phyloP scores from a whole-genome alignment of 2,329 filamentous ascomycete genomes.

The Calonectria pseudoturangicola region DNA sequence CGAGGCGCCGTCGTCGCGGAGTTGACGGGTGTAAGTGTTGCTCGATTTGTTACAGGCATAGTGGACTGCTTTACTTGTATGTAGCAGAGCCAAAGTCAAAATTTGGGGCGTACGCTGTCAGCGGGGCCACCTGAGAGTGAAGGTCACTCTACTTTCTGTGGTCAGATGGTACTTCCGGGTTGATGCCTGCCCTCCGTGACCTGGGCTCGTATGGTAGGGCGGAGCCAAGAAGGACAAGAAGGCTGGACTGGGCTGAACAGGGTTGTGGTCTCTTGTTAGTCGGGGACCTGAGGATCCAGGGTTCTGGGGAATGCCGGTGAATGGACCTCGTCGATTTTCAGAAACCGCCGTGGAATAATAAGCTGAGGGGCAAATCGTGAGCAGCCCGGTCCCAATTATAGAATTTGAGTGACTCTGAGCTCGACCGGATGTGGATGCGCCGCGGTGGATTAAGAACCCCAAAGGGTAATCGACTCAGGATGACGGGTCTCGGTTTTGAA shows the following conservation, averaged over 20 bases:
- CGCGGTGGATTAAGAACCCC: constrained; percentile 37
- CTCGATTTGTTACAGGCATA: constrained; percentile 59
- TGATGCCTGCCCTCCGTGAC: constrained; percentile 55
- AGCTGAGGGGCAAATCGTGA: constrained; percentile 40
- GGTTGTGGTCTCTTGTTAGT: constrained; percentile 42
- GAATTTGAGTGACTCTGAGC: constrained; percentile 26
- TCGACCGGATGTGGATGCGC: constrained; percentile 27
- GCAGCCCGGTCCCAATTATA: constrained; percentile 30
- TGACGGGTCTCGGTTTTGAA: constrained; percentile 29
- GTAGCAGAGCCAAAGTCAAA: constrained; percentile 50
- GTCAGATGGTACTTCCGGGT: constrained; percentile 59
- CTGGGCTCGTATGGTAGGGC: constrained; percentile 56
- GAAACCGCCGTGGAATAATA: constrained; percentile 31
- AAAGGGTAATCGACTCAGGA: constrained; percentile 33
- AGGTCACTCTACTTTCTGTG: constrained; percentile 59
- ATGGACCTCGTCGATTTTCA: constrained; percentile 26
- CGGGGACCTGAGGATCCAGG: constrained; percentile 45
- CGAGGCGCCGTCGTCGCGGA: constrained; percentile 48
- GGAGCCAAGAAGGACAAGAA: constrained; percentile 51
- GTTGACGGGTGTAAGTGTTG: constrained; percentile 56
- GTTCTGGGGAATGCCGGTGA: constrained; percentile 25
- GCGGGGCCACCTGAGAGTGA: constrained; percentile 54
- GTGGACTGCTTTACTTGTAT: constrained; percentile 50
- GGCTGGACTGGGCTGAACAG: constrained; percentile 52
- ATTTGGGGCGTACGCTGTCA: constrained; percentile 54